These are phyloP conservation scores for Pachysandra terminalis DNA, from an alignment of 164 flowering plant species.

Conservation along the genomic window DNA sequence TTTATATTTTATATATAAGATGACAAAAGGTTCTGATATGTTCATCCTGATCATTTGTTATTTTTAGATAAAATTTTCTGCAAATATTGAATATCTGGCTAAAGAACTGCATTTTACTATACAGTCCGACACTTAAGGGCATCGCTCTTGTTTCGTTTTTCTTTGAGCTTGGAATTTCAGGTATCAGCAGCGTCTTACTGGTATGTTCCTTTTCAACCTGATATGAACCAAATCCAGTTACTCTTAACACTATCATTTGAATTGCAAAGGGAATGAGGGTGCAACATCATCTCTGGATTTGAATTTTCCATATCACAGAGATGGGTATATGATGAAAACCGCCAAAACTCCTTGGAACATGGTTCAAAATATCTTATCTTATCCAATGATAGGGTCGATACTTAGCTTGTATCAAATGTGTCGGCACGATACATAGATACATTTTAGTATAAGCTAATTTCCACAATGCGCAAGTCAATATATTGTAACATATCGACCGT, in stretches of 20 bases:
- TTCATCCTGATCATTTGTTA: too few species aligned
- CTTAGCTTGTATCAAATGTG: too few species aligned
- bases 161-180: conserved; percentile 89
- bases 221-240: background rate
- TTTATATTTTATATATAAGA: too few species aligned
- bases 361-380: too few species aligned
- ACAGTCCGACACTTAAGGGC: conserved; percentile 59
- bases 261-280: background rate
- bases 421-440: too few species aligned
- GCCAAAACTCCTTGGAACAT: background rate
- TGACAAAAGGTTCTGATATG: too few species aligned
- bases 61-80: too few species aligned
- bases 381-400: too few species aligned
- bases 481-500: too few species aligned
- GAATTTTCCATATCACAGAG: background rate
- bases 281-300: background rate
- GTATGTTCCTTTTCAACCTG: conserved; percentile 30
- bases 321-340: background rate
- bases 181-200: conserved; percentile 70
- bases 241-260: background rate
- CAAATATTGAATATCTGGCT: background rate
- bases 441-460: too few species aligned
- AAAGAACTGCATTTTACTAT: conserved; percentile 12
- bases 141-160: conserved; percentile 73
- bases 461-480: too few species aligned